Conservation (phyloP, 129 eudicot species). For the Kitagawia praeruptora region DNA sequence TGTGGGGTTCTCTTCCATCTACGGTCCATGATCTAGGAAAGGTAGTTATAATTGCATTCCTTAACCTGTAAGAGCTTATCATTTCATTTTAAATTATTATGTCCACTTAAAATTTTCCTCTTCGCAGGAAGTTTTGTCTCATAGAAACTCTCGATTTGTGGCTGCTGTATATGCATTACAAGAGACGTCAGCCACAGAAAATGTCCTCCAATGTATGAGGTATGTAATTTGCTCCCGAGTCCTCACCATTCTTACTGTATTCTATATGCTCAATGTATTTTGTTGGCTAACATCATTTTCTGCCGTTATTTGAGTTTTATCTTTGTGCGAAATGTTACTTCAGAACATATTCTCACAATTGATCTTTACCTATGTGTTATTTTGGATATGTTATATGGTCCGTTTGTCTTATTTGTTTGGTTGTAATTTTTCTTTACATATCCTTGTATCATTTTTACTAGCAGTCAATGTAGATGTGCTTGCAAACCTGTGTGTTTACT, state of each 20-base stretch:
- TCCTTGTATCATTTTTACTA: neutral
- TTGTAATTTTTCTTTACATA: neutral
- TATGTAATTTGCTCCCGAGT: constrained; percentile 6
- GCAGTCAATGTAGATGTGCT: neutral
- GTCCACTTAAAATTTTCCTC: constrained; percentile 8
- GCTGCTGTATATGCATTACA: constrained; percentile 57
- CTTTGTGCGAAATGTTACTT: neutral
- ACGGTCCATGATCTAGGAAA: constrained; percentile 53
- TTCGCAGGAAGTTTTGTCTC: constrained; percentile 43
- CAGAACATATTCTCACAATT: neutral
- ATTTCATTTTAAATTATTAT: neutral
- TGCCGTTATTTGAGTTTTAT: neutral
- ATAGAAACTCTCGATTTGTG: constrained; percentile 36
- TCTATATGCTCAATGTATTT: neutral
- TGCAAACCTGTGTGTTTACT: no score
- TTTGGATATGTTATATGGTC: neutral
- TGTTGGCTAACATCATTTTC: neutral
- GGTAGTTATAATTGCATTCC: constrained; percentile 27
- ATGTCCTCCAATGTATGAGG: constrained; percentile 69
- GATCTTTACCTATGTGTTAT: neutral
- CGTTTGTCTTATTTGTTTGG: neutral
- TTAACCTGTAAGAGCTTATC: neutral
- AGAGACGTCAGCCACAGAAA: constrained; percentile 53
- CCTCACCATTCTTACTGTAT: neutral
- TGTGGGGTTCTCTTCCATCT: constrained; percentile 50